Conservation (phyloP, 2,329 filamentous ascomycete species). For the Alternaria postmessia region DNA sequence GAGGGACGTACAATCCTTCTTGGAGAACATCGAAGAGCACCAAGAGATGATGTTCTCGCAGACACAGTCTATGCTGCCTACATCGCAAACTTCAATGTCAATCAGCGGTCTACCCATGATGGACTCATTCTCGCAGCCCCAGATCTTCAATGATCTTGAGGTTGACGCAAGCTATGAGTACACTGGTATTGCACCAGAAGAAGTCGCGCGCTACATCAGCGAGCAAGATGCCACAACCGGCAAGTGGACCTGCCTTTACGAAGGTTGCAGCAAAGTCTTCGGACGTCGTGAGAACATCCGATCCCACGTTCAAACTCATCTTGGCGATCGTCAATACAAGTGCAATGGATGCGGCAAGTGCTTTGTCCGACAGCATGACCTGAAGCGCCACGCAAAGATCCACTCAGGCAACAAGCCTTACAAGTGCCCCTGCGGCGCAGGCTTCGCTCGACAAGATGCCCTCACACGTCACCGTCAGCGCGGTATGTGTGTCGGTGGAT, state of each 20-base stretch:
- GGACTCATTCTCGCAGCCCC: constrained; percentile 31
- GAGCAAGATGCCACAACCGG: constrained; percentile 54
- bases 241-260: constrained; percentile 60
- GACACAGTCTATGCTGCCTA: constrained; percentile 37
- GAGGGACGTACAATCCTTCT: constrained; percentile 45
- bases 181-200: constrained; percentile 86
- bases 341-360: constrained; percentile 94
- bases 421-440: constrained; percentile 91
- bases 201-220: constrained; percentile 63
- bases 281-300: constrained; percentile 99
- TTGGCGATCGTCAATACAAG: constrained; percentile 93
- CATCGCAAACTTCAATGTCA: constrained; percentile 32
- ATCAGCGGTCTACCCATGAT: constrained; percentile 25
- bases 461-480: constrained; percentile 92
- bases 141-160: constrained; percentile 55
- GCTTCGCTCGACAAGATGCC: constrained; percentile 93
- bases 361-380: constrained; percentile 95
- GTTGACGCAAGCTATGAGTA: constrained; percentile 71
- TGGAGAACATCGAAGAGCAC: constrained; percentile 46
- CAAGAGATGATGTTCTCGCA: constrained; percentile 46
- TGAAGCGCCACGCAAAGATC: constrained; percentile 97
- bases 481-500: constrained; percentile 95
- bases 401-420: constrained; percentile 97
- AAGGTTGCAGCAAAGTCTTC: constrained; percentile 86
- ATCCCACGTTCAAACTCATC: constrained; percentile 96